Base-by-base conservation (phyloP, 331 rosid species). In the Malus hybrid region DNA sequence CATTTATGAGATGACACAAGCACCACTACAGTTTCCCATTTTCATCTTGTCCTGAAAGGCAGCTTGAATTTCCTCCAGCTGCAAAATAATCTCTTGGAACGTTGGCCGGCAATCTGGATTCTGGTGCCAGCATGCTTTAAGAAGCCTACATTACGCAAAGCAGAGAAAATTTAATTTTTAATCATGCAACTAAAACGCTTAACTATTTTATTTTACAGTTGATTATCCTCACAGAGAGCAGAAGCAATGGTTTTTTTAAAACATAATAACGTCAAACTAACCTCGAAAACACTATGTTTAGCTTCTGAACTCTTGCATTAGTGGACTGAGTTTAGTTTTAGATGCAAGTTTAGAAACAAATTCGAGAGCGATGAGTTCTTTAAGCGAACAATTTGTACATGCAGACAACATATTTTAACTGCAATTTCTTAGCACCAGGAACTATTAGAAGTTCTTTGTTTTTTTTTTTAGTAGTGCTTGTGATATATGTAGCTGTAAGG, bases 111-210 rank as follows among this genome's bases (percentile, higher is more conserved):
- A 61, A 50, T 80, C 62, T 18, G 83, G 79, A 69, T 69, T 69
- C 63, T 65, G 78, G 68, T 80, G 80, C 83, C 80, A 80, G 73
- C 83, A 80, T 6, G 14, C 20, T 19, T 32, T 46, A 14, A 80
- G 52, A 70, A 80, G 76, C 76, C 80, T 80, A 36, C 12, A 39
- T 33, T 22, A 22, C 22, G 16, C 69, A 60, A 44, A 77, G 14
- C 57, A 22, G 56, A 39, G 7, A 6, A 4, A 13, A 20, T 18
- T 66, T 24, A 76, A 32, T 56, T 18, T 7, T 15, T 29, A 22
- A 55, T 54, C 18, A 34, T 63, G 8, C 10, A 54, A 54, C 4
- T 18, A 18, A 54, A 54, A 54, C 10, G 59, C 59, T 54, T 6
- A 3, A 54, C 52, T 46, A 46, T 46, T 46, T 46, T 46, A 46